Base-by-base conservation (phyloP, 2,329 filamentous ascomycete genomes). In the Aschersonia sp. region DNA sequence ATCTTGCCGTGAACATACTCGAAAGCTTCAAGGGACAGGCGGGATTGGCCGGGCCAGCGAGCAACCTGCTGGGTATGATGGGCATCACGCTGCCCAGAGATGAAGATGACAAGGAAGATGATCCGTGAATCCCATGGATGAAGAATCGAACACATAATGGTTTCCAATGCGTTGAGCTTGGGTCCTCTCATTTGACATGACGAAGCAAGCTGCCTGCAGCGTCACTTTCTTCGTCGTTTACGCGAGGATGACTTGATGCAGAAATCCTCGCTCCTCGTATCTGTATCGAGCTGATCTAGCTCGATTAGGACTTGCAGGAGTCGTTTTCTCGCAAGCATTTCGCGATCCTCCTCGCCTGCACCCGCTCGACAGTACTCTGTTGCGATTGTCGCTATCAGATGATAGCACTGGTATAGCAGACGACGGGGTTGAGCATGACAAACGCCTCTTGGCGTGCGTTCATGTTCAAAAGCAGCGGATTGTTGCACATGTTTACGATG, bases 1-100 rank as follows among this genome's bases (percentile, higher is more conserved):
- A 92, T 52, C 71, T 98, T 30, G 88, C 86, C 14, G 87, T 85
- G 62, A 97, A 97, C 58, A 70, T 98, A 47, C 70, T 98, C 1
- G 87, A 96, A 62, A 90, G 87, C 56, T 89, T 98, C 65, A 94
- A 94, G 60, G 83, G 85, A 12, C 90, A 97, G 62, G 87, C 73
- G 14, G 92, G 92, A 10, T 78, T 84, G 70, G 73, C 87, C 33
- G 92, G 92, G 0, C 92, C 92, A 1, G 85, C 85, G 2, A 81
- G 89, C 1, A 97, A 96, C 60, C 69, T 98, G 51, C 73, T 98
- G 57, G 83, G 81, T 6, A 76, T 94, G 67, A 84, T 97, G 82
- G 88, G 88, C 0, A 70, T 96, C 54, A 74, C 78, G 41, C 69
- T 96, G 50, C 90, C 90, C 0, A 74, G 85, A 50, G 87, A 94